Evolutionary conservation across 768 basidiomycete genomes (phyloP).

Genomic region (Termitomyces sp.): DNA sequence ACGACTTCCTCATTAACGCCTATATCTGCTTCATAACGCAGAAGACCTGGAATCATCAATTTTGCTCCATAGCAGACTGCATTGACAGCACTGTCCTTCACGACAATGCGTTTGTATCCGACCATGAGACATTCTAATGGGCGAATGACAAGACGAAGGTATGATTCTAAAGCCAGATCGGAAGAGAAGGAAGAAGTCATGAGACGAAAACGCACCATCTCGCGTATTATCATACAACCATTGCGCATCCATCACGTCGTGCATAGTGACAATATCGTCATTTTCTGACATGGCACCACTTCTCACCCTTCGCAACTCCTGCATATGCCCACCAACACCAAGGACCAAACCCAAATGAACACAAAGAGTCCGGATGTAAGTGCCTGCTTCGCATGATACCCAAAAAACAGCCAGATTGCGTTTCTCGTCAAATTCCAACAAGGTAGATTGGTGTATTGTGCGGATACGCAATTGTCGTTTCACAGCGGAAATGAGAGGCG

Average conservation of each 20-base stretch:
- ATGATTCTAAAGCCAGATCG: constrained; percentile 61
- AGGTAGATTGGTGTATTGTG: constrained; percentile 93
- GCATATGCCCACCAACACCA: constrained; percentile 99
- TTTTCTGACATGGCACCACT: constrained; percentile 97
- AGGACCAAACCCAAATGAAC: constrained; percentile 92
- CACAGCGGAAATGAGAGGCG: constrained; percentile 97
- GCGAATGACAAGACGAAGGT: constrained; percentile 90
- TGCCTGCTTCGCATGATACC: constrained; percentile 98
- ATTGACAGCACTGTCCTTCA: constrained; percentile 98
- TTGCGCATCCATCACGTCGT: constrained; percentile 98
- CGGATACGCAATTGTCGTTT: constrained; percentile 97
- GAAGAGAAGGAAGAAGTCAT: background rate
- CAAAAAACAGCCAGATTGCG: constrained; percentile 96
- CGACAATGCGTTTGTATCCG: constrained; percentile 97
- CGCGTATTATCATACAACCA: constrained; percentile 98
- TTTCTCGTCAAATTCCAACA: constrained; percentile 96
- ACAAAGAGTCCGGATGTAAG: constrained; percentile 94
- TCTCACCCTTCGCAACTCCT: constrained; percentile 91
- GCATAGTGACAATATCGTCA: constrained; percentile 99
- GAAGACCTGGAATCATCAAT: constrained; percentile 97
- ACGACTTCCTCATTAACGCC: constrained; percentile 94
- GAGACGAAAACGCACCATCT: constrained; percentile 58
- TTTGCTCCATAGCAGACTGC: constrained; percentile 99
- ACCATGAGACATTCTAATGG: constrained; percentile 92
- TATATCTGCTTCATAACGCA: constrained; percentile 95